phyloP scores from a whole-genome alignment of 2,329 filamentous ascomycete genomes.

The Talaromyces sp. region DNA sequence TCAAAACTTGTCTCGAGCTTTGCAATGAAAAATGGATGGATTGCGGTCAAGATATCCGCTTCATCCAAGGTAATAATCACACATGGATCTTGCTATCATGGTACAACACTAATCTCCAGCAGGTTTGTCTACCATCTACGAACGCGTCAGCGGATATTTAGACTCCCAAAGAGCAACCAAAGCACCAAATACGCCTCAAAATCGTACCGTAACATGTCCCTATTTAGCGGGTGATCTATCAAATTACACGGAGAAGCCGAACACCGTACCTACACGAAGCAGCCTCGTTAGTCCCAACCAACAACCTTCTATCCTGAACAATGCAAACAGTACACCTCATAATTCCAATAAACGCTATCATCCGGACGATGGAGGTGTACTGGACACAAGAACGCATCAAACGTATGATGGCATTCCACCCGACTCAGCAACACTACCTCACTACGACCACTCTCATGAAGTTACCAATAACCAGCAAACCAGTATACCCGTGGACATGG shows the following conservation, averaged over 20 bases:
- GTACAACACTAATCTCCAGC: not conserved
- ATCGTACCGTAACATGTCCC: not conserved
- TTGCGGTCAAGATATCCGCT: slow-evolving; percentile 12
- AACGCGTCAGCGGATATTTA: slow-evolving; percentile 7
- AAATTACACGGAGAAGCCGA: not conserved
- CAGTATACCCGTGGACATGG: not conserved
- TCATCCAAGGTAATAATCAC: slow-evolving; percentile 13
- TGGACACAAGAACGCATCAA: not conserved
- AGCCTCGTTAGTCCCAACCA: not conserved
- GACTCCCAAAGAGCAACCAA: slow-evolving; percentile 5
- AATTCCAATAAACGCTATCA: not conserved
- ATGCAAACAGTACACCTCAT: not conserved
- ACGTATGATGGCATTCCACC: not conserved
- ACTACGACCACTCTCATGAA: not conserved
- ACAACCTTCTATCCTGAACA: not conserved
- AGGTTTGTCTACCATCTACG: slow-evolving; percentile 11
- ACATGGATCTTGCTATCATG: not conserved
- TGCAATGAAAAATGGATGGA: slow-evolving; percentile 17
- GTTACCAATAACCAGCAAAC: not conserved
- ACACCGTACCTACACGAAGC: not conserved
- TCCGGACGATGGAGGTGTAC: not conserved
- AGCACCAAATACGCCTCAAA: slow-evolving; percentile 1
- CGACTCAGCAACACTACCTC: not conserved
- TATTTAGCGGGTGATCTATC: not conserved
- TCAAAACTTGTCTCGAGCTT: slow-evolving; percentile 14